Evolutionary conservation across 768 basidiomycete genomes (phyloP), one percentile per base, ranked within the genome.

Genomic region (Heimioporus sp.): DNA sequence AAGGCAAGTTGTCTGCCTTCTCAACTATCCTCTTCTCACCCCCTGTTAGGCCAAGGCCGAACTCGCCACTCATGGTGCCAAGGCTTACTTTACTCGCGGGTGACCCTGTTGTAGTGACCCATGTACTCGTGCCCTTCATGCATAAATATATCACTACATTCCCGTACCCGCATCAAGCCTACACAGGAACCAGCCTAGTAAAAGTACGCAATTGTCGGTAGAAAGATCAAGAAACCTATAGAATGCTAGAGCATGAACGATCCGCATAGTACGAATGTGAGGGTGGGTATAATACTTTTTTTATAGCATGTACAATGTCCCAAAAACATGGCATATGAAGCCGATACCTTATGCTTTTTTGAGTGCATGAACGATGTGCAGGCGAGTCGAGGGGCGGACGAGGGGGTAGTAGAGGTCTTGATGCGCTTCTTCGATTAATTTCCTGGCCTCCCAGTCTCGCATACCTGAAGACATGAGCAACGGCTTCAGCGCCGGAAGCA

Each of bases 221-320:
- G 30, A 43, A 44, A 45, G 44, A 32, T 34, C 43, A 51, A 48
- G 49, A 53, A 37, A 60, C 58, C 52, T 58, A 85, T 79, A 79
- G 84, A 87, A 86, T 78, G 80, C 81, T 76, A 85, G 85, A 84
- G 81, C 82, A 90, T 87, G 88, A 89, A 89, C 87, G 82, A 90
- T 41, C 84, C 79, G 65, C 67, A 70, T 65, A 67, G 60, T 61
- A 61, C 45, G 54, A 19, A 46, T 53, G 49, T 51, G 55, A 47
- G 54, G 32, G 21, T 44, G 38, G 49, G 48, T 61, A 64, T 64
- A 43, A 45, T 69, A 61, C 65, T 69, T 71, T 68, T 31, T 56
- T 54, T 53, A 48, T 55, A 21, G 48, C 55, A 48, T 47, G 47
- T 48, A 55, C 51, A 65, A 32, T 48, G 63, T 62, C 58, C 59